Base-by-base conservation (phyloP, 495 filamentous ascomycete genomes). In the Pyrenula massariospora region DNA sequence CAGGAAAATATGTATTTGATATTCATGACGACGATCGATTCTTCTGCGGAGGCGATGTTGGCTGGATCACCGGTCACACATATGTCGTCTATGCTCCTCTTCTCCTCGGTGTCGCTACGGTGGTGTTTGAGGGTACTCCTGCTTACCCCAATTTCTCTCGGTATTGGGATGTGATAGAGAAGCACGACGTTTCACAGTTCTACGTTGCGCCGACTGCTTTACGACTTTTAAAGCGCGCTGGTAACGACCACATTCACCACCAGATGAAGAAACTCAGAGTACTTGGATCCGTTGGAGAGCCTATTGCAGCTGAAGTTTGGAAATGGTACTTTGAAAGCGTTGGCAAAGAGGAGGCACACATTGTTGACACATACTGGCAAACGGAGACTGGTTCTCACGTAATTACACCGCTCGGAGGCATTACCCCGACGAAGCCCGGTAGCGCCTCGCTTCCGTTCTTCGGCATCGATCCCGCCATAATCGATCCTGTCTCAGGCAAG, bases 311-410 rank as follows among this genome's bases (percentile, higher is more conserved):
- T 20, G 93, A 99, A 70, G 88, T 99, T 42, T 99, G 93, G 93
- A 96, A 96, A 73, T 99, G 93, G 93, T 99, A 99, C 75, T 91
- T 89, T 66, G 89, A 97, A 71, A 80, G 88, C 60, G 92, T 99
- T 47, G 93, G 93, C 64, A 94, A 89, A 72, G 87, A 91, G 71
- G 86, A 92, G 66, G 87, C 90, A 48, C 93, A 97, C 66, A 77
- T 99, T 70, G 86, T 94, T 48, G 94, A 99, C 91, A 99, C 93
- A 50, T 99, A 99, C 79, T 99, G 93, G 94, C 93, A 99, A 84
- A 99, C 93, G 58, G 93, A 99, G 77, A 99, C 93, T 10, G 93
- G 93, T 55, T 97, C 91, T 52, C 85, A 97, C 68, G 90, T 95
- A 50, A 80, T 81, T 56, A 77, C 77, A n/a, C 77, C 77, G n/a